Evolutionary conservation across 805 yeast genomes (phyloP), one percentile per base, ranked within the genome.

Genomic region (Saccharomyces paradoxus): DNA sequence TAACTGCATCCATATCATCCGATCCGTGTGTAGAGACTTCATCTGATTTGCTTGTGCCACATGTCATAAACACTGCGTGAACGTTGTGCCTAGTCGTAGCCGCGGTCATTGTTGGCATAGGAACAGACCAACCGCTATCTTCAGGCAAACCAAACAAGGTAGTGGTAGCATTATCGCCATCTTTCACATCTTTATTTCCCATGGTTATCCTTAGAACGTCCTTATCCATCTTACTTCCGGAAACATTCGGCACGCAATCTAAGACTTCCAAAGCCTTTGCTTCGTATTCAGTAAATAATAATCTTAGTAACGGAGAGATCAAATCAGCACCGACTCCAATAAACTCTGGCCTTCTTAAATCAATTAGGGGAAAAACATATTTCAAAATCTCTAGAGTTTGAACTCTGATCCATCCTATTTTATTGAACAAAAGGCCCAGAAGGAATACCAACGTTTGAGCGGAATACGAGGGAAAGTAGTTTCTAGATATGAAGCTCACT

Each of bases 81-180:
- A 94, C 95, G 64, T 94, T 94, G 66, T 88, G 89, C 60, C 97
- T 76, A 1, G 98, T 88, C 14, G 87, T 81, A 0, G 96, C 86
- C 0, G 97, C 89, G 1, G 94, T 85, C 47, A 89, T 82, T 0
- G 92, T 88, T 2, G 99, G 97, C 92, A 88, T 87, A 1, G 98
- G 96, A 50, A 95, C 83, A 0, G 97, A 85, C 99, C 99, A 94
- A 1, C 99, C 99, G 63, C 86, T 83, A 12, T 88, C 96, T 29
- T 71, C 75, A 0, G 99, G 98, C 26, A 92, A 84, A 14, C 99
- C 99, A 73, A 90, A 95, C 53, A 94, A 74, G 0, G 97, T 89
- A 0, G 94, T 90, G 2, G 94, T 85, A 60, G 81, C 84, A 60
- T 87, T 96, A 65, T 86, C 87, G 59, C 88, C 95, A 58, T 86